These are phyloP conservation scores for Claviceps arundinis DNA, from an alignment of 2,329 filamentous ascomycete genomes.

Conservation along the genomic window DNA sequence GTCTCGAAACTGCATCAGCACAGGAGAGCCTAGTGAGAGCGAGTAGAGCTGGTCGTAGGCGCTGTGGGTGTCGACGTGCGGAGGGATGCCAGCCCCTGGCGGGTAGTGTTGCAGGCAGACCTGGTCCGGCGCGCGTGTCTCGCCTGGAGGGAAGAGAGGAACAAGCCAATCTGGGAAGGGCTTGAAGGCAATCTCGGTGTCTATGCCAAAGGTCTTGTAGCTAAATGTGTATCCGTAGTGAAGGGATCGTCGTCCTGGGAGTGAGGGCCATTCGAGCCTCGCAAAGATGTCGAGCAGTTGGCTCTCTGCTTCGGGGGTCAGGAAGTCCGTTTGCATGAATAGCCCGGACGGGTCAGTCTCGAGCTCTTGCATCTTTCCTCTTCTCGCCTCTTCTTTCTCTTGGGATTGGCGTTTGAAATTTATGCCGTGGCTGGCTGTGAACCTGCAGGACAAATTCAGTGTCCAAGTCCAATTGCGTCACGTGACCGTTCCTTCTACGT, in stretches of 20 bases:
- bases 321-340: conserved; percentile 32
- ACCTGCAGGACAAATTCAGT: neutral
- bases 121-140: conserved; percentile 36
- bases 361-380: conserved; percentile 13
- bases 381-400: neutral
- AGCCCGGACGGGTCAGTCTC: conserved; percentile 21
- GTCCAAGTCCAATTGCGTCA: neutral
- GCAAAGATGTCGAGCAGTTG: conserved; percentile 21
- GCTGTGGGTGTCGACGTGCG: conserved; percentile 44
- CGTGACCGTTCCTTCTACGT: too few species aligned
- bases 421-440: neutral
- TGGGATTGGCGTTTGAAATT: neutral
- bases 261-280: conserved; percentile 3
- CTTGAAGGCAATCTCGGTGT: conserved; percentile 28
- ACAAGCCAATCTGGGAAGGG: conserved; percentile 38
- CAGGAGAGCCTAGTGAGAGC: conserved; percentile 27
- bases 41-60: conserved; percentile 31
- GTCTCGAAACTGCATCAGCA: conserved; percentile 31
- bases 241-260: conserved; percentile 6
- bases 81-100: conserved; percentile 45
- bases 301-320: conserved; percentile 30
- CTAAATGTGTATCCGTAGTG: conserved; percentile 45
- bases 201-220: conserved; percentile 45
- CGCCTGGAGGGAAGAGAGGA: conserved; percentile 31
- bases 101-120: conserved; percentile 49